A percentile compares a stretch with the other conserved stretches of the same genome.
Conservation (phyloP, 176 grass and related monocot genomes). For the Pharus latifolius region DNA sequence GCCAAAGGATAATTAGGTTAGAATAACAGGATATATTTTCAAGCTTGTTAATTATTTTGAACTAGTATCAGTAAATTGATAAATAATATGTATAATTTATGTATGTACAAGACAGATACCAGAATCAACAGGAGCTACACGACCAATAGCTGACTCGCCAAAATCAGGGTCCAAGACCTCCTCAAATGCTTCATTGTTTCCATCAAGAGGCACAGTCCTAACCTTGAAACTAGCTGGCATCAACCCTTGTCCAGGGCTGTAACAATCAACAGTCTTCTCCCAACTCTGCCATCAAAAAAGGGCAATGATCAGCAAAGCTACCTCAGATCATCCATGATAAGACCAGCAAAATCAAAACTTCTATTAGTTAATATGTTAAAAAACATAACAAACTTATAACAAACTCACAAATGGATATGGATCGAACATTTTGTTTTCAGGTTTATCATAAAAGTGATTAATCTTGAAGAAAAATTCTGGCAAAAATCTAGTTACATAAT, state of each 20-base stretch:
- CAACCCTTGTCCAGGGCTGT: slow-evolving; percentile 79
- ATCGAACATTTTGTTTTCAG: background rate
- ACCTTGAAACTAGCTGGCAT: slow-evolving; percentile 88
- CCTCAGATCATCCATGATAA: no score
- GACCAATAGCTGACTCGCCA: slow-evolving; percentile 72
- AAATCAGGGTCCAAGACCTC: slow-evolving; percentile 80
- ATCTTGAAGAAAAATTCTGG: background rate
- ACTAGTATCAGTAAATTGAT: no score
- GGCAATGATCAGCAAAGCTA: background rate
- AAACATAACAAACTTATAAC: background rate
- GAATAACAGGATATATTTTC: background rate
- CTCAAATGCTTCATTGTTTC: slow-evolving; percentile 61
- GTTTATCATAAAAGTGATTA: background rate
- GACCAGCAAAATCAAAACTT: no score
- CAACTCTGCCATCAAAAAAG: slow-evolving; percentile 63
- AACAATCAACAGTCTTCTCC: slow-evolving; percentile 87
- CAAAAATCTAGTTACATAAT: background rate
- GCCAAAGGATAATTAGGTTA: background rate
- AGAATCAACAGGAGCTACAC: slow-evolving; percentile 83
- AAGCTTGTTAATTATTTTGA: background rate
- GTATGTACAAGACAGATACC: slow-evolving; percentile 15
- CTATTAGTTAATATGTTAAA: no score
- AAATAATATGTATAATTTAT: background rate
- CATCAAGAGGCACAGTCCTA: slow-evolving; percentile 52
- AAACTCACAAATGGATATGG: background rate